Conservation (phyloP, 108 stramenopile species). For the Skeletonema potamos region DNA sequence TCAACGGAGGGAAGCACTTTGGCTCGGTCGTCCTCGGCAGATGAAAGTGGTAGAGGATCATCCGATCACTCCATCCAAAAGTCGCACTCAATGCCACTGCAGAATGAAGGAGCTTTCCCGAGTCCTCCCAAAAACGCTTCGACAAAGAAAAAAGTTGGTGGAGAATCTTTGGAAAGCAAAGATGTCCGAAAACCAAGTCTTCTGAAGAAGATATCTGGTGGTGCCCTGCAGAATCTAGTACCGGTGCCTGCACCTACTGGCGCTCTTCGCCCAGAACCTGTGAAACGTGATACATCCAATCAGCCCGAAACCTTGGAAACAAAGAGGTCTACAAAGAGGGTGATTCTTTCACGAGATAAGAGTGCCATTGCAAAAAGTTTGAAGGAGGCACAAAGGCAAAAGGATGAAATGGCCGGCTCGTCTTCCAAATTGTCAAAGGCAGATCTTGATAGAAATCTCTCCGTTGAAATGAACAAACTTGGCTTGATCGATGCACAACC, state of each 20-base stretch:
- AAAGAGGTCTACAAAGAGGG: conserved; percentile 69
- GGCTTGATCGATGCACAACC: conserved; percentile 51
- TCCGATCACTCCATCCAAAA: conserved; percentile 1
- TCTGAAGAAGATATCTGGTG: conserved; percentile 39
- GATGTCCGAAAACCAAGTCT: conserved; percentile 28
- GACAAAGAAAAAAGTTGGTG: neutral
- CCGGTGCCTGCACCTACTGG: conserved; percentile 8
- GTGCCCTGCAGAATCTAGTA: neutral
- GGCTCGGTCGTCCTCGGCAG: conserved; percentile 32
- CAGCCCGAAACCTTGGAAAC: conserved; percentile 75
- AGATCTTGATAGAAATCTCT: conserved; percentile 36
- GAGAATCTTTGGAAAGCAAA: conserved; percentile 18
- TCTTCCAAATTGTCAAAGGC: conserved; percentile 40
- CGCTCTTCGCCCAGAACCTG: conserved; percentile 57
- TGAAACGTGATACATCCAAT: conserved; percentile 85
- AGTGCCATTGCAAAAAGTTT: conserved; percentile 69
- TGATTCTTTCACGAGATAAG: conserved; percentile 71
- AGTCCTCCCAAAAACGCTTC: conserved; percentile 17
- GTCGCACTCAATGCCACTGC: conserved; percentile 19
- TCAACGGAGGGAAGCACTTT: conserved; percentile 13
- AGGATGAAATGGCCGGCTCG: conserved; percentile 8
- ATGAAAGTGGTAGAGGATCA: neutral
- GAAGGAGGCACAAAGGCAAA: conserved; percentile 61
- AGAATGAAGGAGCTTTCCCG: conserved; percentile 7
- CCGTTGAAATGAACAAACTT: conserved; percentile 61